Evolutionary conservation across 2,329 filamentous ascomycete genomes (phyloP), one percentile per base, ranked within the genome.

Genomic region (Fusarium siculi): DNA sequence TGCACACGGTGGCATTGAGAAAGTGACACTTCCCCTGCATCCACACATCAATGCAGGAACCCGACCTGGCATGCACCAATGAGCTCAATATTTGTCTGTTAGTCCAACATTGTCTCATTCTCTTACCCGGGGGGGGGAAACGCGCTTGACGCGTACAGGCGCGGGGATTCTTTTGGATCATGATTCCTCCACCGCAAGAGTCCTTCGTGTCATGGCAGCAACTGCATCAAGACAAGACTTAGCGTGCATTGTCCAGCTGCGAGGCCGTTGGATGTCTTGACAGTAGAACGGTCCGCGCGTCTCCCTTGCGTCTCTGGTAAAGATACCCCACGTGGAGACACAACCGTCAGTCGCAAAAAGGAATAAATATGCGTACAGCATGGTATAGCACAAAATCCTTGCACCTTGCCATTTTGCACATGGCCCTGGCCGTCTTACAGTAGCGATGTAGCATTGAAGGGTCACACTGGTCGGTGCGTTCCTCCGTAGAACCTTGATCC

Each of bases 21-120:
- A 57, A 63, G 46, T 62, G 61, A 59, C 47, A 59, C 39, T 34
- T 66, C 75, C 68, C 73, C 73, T 77, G 73, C 73, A 57, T 61
- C 34, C 64, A 63, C 47, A 63, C 57, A 63, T 77, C 68, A 68
- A 77, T 77, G 75, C 75, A 77, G 75, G 75, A 77, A 77, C 75
- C 74, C 75, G 75, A 65, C 70, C 59, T 61, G 54, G 49, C 52
- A 44, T 58, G 42, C 54, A 21, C 40, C 39, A 58, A 66, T 70
- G 60, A 30, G 49, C 47, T 44, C 64, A 58, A 42, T 21, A 57
- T 21, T 52, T 34, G 28, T 30, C 30, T 57, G 23, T 42, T 30
- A 16, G 39, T 14, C 39, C 34, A 47, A 21, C 21, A 42, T 42
- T n/a, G 36, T 53, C 46, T 42, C 30, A 9, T 42, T 32, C 36